Evolutionary conservation across 2,329 filamentous ascomycete genomes (phyloP).

Genomic region (Lasiodiplodia theobromae): DNA sequence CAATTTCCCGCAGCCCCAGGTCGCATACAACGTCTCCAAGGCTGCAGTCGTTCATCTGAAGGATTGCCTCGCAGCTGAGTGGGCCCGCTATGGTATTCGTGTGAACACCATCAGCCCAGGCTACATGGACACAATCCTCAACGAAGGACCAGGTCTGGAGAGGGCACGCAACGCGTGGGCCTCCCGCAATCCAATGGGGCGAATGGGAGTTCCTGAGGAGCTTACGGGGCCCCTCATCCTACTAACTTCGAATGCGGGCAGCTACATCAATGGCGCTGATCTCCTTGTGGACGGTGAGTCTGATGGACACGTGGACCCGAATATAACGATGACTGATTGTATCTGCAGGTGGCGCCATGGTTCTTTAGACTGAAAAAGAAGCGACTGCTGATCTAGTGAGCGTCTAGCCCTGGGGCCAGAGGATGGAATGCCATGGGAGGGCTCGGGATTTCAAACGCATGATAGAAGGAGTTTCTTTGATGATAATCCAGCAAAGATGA

Average conservation of each 20-base stretch:
- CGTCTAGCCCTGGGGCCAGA: no score
- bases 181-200: slow-evolving; percentile 66
- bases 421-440: no score
- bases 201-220: slow-evolving; percentile 71
- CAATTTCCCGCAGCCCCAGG: slow-evolving; percentile 76
- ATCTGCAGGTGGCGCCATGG: slow-evolving; percentile 21
- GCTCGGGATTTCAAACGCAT: no score
- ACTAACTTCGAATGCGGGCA: slow-evolving; percentile 66
- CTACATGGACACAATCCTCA: slow-evolving; percentile 80
- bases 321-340: not conserved
- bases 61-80: slow-evolving; percentile 73
- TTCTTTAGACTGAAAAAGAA: slow-evolving; percentile 18
- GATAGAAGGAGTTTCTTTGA: no score
- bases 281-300: slow-evolving; percentile 66
- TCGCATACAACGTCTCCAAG: slow-evolving; percentile 76
- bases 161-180: slow-evolving; percentile 64
- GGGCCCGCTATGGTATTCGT: slow-evolving; percentile 73
- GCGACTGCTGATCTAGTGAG: not conserved
- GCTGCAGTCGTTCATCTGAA: slow-evolving; percentile 70
- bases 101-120: slow-evolving; percentile 76
- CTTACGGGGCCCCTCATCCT: slow-evolving; percentile 68
- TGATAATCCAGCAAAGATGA: not conserved
- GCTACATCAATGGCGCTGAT: slow-evolving; percentile 73
- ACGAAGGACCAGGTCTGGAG: slow-evolving; percentile 67
- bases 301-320: not conserved